Base-by-base conservation (phyloP, 2,329 filamentous ascomycete genomes). In the Conoideocrella luteorostrata region DNA sequence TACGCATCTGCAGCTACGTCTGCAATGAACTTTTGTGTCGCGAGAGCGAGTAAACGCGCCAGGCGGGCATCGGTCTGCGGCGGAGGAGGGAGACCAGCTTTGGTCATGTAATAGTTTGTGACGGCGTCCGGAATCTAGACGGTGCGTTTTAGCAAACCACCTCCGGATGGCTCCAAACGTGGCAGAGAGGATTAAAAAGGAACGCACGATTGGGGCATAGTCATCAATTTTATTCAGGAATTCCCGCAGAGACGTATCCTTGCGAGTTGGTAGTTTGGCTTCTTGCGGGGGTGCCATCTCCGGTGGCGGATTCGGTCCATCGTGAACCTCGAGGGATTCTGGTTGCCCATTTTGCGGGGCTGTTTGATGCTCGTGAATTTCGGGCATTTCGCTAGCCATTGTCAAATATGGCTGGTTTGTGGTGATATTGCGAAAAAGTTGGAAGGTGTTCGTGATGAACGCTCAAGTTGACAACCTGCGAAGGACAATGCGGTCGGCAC, bases 51-150 rank as follows among this genome's bases (percentile, higher is more conserved):
- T 3, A 98, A 84, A 38, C 91, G 88, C 18, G 91, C 88, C 22
- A 98, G 85, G 46, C 90, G 88, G 17, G 84, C 84, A 57, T 95
- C 88, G 41, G 89, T 95, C 56, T 93, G 85, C 0, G 88, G 90
- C 32, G 91, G 89, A 2, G 91, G 91, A 26, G 93, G 90, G 4
- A 98, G 86, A 42, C 93, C 93, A 52, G 91, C 89, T 55, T 94
- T 86, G 29, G 91, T 95, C 70, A 98, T 86, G 70, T 98, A 98
- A 75, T 97, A 96, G 64, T 95, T 84, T 50, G 90, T 97, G 18
- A 98, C 93, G 17, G 93, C 93, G 61, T 98, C 93, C 36, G 93
- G 93, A 55, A 98, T 97, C 88, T 95, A n/a, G n/a, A n/a, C n/a
- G n/a, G n/a, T n/a, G n/a, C n/a, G n/a, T n/a, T n/a, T n/a, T n/a